Evolutionary conservation across 768 basidiomycete species (phyloP), one percentile per base, ranked within the genome.

Genomic region (Lanmaoa rubissima): DNA sequence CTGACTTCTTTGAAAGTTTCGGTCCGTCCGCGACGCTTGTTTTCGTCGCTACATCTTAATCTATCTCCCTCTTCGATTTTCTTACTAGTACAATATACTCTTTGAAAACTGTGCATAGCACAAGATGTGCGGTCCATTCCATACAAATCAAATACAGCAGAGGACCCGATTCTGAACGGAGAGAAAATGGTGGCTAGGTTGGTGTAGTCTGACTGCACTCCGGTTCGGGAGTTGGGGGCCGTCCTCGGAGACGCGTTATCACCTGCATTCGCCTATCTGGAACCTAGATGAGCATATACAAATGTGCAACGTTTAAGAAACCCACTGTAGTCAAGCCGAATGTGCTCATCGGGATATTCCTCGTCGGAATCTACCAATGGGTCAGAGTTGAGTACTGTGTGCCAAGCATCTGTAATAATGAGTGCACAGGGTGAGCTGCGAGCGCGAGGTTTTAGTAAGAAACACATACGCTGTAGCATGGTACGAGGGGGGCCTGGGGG

Each of bases 361-460:
- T 88, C 87, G 57, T 90, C 90, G 31, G 90, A 91, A 69, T 90
- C 88, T 48, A 78, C 72, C 31, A 91, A 74, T n/a, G 90, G 85
- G 65, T 92, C 90, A 38, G 82, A 81, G 32, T 79, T 82, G 51
- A 77, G 80, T 54, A 85, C 76, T 16, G 81, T 77, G 63, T 88
- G 82, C 86, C 86, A 91, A 16, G 90, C 85, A 66, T 90, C 90
- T 92, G 65, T 19, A 41, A 14, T 5, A 24, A 51, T 8, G 41
- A 63, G 60, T 42, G 44, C 36, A 38, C 48, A 24, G 34, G 42
- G 40, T 63, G 43, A 60, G 58, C 51, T 44, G 42, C 38, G 49
- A 43, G 34, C 5, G 11, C 51, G 11, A 34, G 39, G 26, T 28
- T 54, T 48, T 35, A 7, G 32, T 17, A 26, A 53, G 56, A 46